A percentile compares a stretch with the other conserved stretches of the same genome.
phyloP scores from a whole-genome alignment of 2,329 filamentous ascomycete species.

The Cladosporium oxysporum region DNA sequence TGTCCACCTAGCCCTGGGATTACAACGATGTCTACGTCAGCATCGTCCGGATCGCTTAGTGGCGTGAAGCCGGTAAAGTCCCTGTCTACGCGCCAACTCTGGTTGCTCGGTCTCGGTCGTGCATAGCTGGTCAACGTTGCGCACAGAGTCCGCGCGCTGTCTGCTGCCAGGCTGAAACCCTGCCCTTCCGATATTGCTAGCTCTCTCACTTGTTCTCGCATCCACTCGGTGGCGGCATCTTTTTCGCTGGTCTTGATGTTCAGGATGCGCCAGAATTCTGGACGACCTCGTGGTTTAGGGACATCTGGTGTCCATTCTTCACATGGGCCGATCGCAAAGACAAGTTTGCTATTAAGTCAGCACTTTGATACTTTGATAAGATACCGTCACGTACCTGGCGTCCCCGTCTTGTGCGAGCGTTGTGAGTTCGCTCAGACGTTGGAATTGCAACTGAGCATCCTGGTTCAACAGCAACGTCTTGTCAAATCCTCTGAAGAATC shows the following conservation, averaged over 20 bases:
- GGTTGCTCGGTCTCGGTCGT: neutral
- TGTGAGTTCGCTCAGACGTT: no score
- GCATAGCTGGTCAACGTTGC: neutral
- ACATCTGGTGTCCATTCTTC: no score
- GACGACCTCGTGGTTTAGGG: no score
- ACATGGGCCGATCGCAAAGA: no score
- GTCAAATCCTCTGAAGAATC: no score
- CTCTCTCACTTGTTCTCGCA: constrained; percentile 7
- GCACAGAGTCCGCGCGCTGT: constrained; percentile 16
- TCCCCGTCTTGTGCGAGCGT: no score
- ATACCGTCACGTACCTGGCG: no score
- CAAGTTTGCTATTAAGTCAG: no score
- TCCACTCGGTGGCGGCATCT: neutral
- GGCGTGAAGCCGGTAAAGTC: constrained; percentile 15
- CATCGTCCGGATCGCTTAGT: constrained; percentile 9
- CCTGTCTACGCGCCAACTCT: neutral
- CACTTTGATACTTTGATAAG: no score
- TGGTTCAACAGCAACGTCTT: no score
- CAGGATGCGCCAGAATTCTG: constrained; percentile 10
- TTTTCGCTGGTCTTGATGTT: constrained; percentile 2
- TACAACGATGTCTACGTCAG: constrained; percentile 18
- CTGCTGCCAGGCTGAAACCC: constrained; percentile 8
- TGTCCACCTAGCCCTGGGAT: constrained; percentile 19
- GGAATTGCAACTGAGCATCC: no score
- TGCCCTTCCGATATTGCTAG: neutral